Evolutionary conservation across 768 basidiomycete species (phyloP).

Genomic region (Artomyces pyxidatus): DNA sequence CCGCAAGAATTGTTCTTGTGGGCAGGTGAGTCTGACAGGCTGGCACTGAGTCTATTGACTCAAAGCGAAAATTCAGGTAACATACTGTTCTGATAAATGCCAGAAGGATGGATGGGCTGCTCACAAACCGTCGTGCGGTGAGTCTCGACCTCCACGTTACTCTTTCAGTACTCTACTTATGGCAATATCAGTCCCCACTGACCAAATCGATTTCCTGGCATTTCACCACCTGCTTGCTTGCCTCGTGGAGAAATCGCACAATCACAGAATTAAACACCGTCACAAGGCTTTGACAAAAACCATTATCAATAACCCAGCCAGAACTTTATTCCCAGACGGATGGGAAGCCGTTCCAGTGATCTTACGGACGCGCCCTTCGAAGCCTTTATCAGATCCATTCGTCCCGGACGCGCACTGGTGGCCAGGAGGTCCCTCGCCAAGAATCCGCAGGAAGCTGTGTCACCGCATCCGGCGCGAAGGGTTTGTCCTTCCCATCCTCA

Average conservation of each 20-base stretch:
- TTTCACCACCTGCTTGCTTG: constrained; percentile 28
- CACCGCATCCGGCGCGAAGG: constrained; percentile 23
- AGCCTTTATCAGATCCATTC: neutral
- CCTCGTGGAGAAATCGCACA: constrained; percentile 19
- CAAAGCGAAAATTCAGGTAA: neutral
- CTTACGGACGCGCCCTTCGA: neutral
- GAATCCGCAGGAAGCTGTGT: constrained; percentile 18
- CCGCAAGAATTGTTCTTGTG: neutral
- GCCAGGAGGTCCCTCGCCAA: neutral
- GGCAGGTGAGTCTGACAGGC: too few relatives aligned
- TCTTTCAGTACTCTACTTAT: neutral
- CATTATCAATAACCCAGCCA: neutral
- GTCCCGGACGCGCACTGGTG: neutral
- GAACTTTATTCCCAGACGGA: neutral
- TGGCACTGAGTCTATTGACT: too few relatives aligned
- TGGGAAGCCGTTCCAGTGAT: neutral
- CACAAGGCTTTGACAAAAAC: constrained; percentile 20
- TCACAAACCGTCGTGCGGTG: neutral
- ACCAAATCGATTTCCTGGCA: constrained; percentile 24
- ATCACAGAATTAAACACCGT: constrained; percentile 5
- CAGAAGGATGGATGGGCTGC: neutral
- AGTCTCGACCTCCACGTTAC: neutral
- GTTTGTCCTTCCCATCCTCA: constrained; percentile 25
- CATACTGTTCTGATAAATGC: neutral
- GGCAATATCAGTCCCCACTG: constrained; percentile 27